A percentile compares a stretch with the other conserved stretches of the same genome.
Evolutionary conservation across 2,329 filamentous ascomycete genomes (phyloP).

Genomic region (Neoarthrinium moseri): DNA sequence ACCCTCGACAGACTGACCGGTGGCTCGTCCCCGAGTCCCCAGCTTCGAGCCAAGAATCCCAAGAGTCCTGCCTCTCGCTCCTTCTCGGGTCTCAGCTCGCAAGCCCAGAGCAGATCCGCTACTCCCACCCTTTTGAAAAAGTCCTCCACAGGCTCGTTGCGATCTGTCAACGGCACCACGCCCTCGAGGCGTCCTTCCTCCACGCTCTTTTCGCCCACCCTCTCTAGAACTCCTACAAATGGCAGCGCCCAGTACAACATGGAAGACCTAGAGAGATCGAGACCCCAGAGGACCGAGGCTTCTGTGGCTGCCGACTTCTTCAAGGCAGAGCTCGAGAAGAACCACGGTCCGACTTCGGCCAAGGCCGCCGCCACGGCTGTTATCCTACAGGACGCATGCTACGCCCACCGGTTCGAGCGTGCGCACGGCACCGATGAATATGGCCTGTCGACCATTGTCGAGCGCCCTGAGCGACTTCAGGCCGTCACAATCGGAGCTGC

Average conservation of each 20-base stretch:
- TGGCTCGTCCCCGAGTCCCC: slow-evolving; percentile 25
- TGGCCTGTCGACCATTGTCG: slow-evolving; percentile 78
- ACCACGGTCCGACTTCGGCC: slow-evolving; percentile 47
- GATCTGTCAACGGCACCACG: slow-evolving; percentile 42
- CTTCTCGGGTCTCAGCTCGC: slow-evolving; percentile 18
- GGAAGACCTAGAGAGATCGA: slow-evolving; percentile 36
- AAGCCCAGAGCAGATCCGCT: slow-evolving; percentile 32
- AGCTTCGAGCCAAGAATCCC: neutral
- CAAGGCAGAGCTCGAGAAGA: slow-evolving; percentile 63
- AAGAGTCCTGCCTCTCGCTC: slow-evolving; percentile 32
- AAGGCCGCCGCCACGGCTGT: slow-evolving; percentile 67
- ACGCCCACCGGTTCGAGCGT: slow-evolving; percentile 87
- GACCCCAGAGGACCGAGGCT: slow-evolving; percentile 43
- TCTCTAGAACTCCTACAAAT: slow-evolving; percentile 32
- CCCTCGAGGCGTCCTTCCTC: slow-evolving; percentile 50
- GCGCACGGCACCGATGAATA: slow-evolving; percentile 73
- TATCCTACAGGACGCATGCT: slow-evolving; percentile 89
- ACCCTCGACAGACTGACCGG: slow-evolving; percentile 16
- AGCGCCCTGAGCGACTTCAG: slow-evolving; percentile 86
- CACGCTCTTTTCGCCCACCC: slow-evolving; percentile 40
- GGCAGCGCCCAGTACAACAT: slow-evolving; percentile 24
- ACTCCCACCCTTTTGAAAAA: slow-evolving; percentile 55
- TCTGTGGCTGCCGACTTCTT: slow-evolving; percentile 69
- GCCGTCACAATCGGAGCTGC: slow-evolving; percentile 81
- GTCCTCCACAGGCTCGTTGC: slow-evolving; percentile 56